Conservation (phyloP, 306 rosid species). For the Fagus sylvatica region DNA sequence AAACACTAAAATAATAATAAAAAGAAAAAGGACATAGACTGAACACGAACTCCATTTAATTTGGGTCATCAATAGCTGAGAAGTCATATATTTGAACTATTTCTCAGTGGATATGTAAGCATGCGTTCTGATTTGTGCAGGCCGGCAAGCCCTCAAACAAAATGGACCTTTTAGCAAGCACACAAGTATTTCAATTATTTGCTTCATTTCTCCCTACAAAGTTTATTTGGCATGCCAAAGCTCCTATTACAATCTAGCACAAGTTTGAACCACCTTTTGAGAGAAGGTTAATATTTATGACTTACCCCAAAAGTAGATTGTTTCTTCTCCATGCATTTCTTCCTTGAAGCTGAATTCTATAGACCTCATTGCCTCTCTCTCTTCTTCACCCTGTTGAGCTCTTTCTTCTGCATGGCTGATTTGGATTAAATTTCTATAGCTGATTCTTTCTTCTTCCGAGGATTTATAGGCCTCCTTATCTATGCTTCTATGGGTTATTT, state of each 20-base stretch:
- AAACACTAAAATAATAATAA: not conserved
- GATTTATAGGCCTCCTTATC: not conserved
- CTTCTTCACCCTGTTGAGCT: not conserved
- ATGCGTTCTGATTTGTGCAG: not conserved
- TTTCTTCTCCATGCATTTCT: no score
- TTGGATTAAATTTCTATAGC: not conserved
- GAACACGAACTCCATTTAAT: not conserved
- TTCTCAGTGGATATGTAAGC: not conserved
- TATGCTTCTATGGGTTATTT: not conserved
- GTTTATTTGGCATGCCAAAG: constrained; percentile 3
- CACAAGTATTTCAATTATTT: not conserved
- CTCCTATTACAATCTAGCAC: not conserved
- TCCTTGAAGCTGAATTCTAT: no score
- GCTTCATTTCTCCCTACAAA: not conserved
- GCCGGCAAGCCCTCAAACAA: not conserved
- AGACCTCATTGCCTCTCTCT: not conserved
- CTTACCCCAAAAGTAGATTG: not conserved
- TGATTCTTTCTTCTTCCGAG: not conserved
- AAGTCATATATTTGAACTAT: not conserved
- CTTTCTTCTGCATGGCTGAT: not conserved
- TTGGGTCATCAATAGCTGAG: not conserved
- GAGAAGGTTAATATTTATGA: not conserved
- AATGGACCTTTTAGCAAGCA: not conserved
- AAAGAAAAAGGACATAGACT: not conserved
- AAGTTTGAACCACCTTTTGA: not conserved